Base-by-base conservation (phyloP, 805 yeast species). In the Kuraishia molischiana region DNA sequence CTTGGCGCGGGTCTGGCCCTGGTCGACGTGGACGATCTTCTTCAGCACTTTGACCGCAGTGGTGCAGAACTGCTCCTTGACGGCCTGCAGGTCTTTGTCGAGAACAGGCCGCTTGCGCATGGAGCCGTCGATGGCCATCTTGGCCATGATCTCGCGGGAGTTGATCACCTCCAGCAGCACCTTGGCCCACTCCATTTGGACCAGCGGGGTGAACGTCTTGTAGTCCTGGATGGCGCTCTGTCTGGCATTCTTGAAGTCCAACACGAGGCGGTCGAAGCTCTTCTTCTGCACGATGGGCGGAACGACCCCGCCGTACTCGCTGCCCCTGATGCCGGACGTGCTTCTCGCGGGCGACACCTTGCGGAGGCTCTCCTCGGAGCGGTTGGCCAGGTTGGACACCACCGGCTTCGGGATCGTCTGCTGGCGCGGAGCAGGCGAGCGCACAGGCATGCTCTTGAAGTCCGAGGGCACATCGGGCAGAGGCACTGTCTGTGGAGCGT, bases 141-240 rank as follows among this genome's bases (percentile, higher is more conserved):
- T 64, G 5, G 62, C 59, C 5, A 61, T 47, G n/a, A 69, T 46
- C 26, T 66, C 66, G 1, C 67, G 61, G 3, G 64, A 58, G 5
- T 56, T 49, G 19, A 67, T 45, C 0, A 77, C 69, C 43, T 70
- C 77, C 18, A 79, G 54, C 22, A 81, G 55, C 13, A 66, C 60
- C 43, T 72, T 69, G n/a, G 84, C 81, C 73, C 80, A 77, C 34
- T 64, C 67, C 40, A 79, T 61, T 54, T 79, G 87, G n/a, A 73
- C 54, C 4, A 52, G 59, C 0, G 79, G 72, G 5, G 72, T 63
- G 42, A 70, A 72, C 10, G 38, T 43, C 35, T 53, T 50, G 38
- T 58, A 60, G 41, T 64, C 67, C 15, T 43, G 45, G 34, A 61
- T 46, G 2, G 67, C 66, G 13, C 44, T 40, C 2, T 58, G 54